Base-by-base conservation (phyloP, 768 basidiomycete genomes). In the Lentinula raphanica region DNA sequence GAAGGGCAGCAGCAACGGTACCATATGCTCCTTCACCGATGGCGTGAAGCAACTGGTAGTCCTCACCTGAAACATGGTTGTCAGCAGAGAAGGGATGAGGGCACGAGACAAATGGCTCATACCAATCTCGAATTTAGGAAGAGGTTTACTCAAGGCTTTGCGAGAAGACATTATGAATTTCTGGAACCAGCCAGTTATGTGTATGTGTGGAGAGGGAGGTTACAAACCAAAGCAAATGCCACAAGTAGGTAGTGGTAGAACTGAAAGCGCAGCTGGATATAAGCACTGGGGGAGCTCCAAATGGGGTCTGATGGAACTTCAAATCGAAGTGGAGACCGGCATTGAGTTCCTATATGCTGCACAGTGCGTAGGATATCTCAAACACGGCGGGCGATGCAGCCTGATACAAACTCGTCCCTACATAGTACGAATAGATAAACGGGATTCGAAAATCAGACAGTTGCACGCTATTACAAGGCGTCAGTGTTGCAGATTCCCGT, bases 11-110 rank as follows among this genome's bases (percentile, higher is more conserved):
- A 58, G 83, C 90, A 53, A 97, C 94, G 21, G 89, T 91, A 28
- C 94, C 94, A 68, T 94, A 94, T 44, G 92, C 91, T 54, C 93
- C 90, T 75, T 92, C 90, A 45, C 89, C 90, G 59, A 93, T 85
- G 57, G 81, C 77, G 67, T 88, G 81, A 66, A 90, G 74, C 59
- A 90, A 72, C 65, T 86, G 81, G 70, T 91, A 92, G 67, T 88
- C 83, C 55, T 86, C 79, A 61, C 86, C 87, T 88, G 54, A 11
- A 58, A 19, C 15, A 11, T 27, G n/a, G 12, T 7, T 55, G 56
- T n/a, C n/a, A n/a, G n/a, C n/a, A 53, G 40, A 59, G 56, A 40
- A 58, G 40, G 62, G 39, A 51, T 25, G 15, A 29, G 57, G 19
- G 15, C 38, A 40, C 8, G 28, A 28, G n/a, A 49, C 29, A 27